Evolutionary conservation across 768 basidiomycete genomes (phyloP).

Genomic region (Mycena albidolilacea): DNA sequence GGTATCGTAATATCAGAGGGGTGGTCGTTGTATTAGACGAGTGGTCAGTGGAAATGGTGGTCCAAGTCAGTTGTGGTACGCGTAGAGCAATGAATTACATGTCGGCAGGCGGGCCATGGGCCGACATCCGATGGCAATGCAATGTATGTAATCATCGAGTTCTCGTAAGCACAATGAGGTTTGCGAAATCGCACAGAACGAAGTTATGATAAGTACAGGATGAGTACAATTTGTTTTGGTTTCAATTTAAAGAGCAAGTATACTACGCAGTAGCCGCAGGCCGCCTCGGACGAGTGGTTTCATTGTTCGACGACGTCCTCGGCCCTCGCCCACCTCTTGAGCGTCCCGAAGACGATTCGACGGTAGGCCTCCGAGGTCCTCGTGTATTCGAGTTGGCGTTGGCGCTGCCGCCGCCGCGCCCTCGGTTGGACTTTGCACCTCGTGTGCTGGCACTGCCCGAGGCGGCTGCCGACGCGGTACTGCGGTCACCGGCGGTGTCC

Average conservation of each 20-base stretch:
- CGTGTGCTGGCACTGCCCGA: slow-evolving; percentile 12
- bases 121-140: neutral
- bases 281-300: slow-evolving; percentile 16
- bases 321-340: slow-evolving; percentile 29
- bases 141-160: neutral
- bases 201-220: slow-evolving; percentile 24
- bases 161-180: neutral
- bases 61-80: too few relatives aligned
- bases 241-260: neutral
- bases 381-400: slow-evolving; percentile 20
- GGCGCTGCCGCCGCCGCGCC: slow-evolving; percentile 31
- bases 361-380: slow-evolving; percentile 23
- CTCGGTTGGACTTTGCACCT: slow-evolving; percentile 32
- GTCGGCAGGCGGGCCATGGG: neutral
- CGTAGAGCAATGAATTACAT: neutral
- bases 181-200: slow-evolving; percentile 20
- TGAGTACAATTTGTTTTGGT: slow-evolving; percentile 20
- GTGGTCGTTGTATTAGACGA: too few relatives aligned
- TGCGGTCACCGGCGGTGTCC: slow-evolving; percentile 27
- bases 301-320: slow-evolving; percentile 21
- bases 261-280: slow-evolving; percentile 22
- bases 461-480: neutral
- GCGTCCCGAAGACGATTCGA: slow-evolving; percentile 32
- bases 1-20: neutral
- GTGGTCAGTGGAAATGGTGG: too few relatives aligned